Evolutionary conservation across 2,329 filamentous ascomycete genomes (phyloP).

Genomic region (Amauroascus niger): DNA sequence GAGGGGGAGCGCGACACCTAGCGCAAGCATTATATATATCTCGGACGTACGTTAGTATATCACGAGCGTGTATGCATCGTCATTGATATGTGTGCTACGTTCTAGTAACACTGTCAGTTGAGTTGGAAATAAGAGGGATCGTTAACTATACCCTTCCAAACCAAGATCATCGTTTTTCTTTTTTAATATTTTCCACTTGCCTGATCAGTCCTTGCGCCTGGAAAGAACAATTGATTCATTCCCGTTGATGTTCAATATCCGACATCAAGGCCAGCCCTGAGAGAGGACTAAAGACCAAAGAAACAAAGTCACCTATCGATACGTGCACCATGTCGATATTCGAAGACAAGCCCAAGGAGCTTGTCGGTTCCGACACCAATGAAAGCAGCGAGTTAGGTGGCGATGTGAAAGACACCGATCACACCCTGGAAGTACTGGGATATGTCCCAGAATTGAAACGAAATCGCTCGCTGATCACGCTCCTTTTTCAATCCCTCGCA

Average conservation of each 20-base stretch:
- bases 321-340: slow-evolving; percentile 4
- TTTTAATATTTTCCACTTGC: not conserved
- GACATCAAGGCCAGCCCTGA: not conserved
- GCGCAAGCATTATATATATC: not conserved
- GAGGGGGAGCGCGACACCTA: not conserved
- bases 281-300: not conserved
- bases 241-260: not conserved
- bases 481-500: slow-evolving; percentile 53
- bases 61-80: not conserved
- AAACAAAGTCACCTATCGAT: not conserved
- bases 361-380: not conserved
- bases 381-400: slow-evolving; percentile 6
- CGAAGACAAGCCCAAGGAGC: slow-evolving; percentile 4
- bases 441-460: slow-evolving; percentile 50
- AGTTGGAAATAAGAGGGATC: slow-evolving; percentile 3
- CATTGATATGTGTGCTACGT: not conserved
- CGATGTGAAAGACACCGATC: slow-evolving; percentile 2
- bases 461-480: slow-evolving; percentile 51
- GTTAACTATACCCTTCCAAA: not conserved
- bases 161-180: not conserved
- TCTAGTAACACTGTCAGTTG: not conserved
- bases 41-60: not conserved
- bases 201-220: not conserved
- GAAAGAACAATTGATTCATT: not conserved
- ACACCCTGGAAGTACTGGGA: slow-evolving; percentile 32